phyloP scores from a whole-genome alignment of 176 grass and related monocot species.

The Carex kokanica region DNA sequence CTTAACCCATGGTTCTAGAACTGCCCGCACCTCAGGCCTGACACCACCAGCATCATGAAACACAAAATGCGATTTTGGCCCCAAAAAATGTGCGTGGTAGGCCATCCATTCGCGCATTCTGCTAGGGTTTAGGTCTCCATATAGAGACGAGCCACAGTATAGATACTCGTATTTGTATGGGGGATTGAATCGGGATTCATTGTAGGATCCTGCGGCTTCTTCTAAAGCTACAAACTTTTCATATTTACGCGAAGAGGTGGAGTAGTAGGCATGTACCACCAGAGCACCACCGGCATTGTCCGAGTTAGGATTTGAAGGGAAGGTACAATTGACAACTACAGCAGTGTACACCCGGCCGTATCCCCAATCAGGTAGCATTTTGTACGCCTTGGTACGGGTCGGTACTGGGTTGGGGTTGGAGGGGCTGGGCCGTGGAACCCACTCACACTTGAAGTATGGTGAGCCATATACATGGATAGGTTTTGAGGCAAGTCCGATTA shows the following conservation, averaged over 20 bases:
- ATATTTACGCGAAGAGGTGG: slow-evolving; percentile 55
- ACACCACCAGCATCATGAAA: slow-evolving; percentile 78
- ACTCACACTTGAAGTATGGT: slow-evolving; percentile 97
- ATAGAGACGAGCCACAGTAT: slow-evolving; percentile 91
- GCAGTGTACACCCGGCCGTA: slow-evolving; percentile 89
- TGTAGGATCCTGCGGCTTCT: slow-evolving; percentile 61
- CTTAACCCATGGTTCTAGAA: slow-evolving; percentile 71
- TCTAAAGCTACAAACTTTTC: slow-evolving; percentile 75
- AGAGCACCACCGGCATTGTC: slow-evolving; percentile 69
- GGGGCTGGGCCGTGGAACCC: slow-evolving; percentile 44
- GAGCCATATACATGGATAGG: slow-evolving; percentile 67
- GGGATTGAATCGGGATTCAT: slow-evolving; percentile 40
- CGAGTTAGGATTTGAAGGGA: slow-evolving; percentile 67
- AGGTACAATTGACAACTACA: slow-evolving; percentile 91
- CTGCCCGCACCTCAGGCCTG: slow-evolving; percentile 47
- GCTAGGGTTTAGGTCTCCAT: slow-evolving; percentile 63
- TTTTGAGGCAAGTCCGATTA: slow-evolving; percentile 78
- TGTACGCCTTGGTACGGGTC: slow-evolving; percentile 76
- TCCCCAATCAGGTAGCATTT: slow-evolving; percentile 92
- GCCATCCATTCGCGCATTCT: slow-evolving; percentile 80
- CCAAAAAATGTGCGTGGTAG: slow-evolving; percentile 79
- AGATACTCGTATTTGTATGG: slow-evolving; percentile 84
- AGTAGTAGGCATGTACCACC: slow-evolving; percentile 89
- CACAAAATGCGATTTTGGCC: slow-evolving; percentile 74
- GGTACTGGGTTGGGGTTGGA: slow-evolving; percentile 35